Evolutionary conservation across 441 rosid genomes (phyloP).

Genomic region (Manihot esculenta): DNA sequence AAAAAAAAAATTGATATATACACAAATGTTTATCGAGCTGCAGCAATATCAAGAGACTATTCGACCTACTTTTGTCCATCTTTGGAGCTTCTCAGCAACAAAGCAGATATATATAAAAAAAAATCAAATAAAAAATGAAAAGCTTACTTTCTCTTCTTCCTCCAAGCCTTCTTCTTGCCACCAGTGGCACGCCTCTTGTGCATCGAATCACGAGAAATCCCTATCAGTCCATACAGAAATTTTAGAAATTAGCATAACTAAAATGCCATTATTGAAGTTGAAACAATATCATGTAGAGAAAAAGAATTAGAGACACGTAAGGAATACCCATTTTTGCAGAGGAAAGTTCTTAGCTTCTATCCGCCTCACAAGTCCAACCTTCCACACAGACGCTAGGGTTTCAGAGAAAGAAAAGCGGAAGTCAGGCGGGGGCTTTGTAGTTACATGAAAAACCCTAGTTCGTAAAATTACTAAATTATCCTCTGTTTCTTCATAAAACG

Average conservation of each 20-base stretch:
- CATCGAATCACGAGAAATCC: conserved; percentile 79
- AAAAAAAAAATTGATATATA: background rate
- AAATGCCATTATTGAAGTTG: background rate
- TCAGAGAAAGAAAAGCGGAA: background rate
- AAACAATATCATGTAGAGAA: background rate
- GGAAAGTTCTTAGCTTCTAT: background rate
- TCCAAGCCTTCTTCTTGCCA: conserved; percentile 74
- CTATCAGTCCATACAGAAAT: conserved; percentile 24
- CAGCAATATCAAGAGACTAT: no score
- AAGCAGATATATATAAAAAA: background rate
- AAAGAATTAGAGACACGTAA: background rate
- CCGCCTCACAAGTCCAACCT: conserved; percentile 7
- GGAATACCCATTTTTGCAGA: conserved; percentile 43
- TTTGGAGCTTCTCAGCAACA: background rate
- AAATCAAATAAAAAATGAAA: background rate
- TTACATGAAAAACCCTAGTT: conserved; percentile 11
- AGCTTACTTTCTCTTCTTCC: conserved; percentile 68
- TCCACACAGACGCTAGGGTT: conserved; percentile 13
- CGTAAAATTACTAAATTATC: background rate
- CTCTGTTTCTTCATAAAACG: background rate
- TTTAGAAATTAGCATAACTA: background rate
- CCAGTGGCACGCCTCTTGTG: conserved; percentile 91
- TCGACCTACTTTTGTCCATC: background rate
- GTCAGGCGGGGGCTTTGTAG: background rate
- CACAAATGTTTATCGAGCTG: no score